Evolutionary conservation across 495 filamentous ascomycete genomes (phyloP).

Genomic region (Aspergillus carlsbadensis): DNA sequence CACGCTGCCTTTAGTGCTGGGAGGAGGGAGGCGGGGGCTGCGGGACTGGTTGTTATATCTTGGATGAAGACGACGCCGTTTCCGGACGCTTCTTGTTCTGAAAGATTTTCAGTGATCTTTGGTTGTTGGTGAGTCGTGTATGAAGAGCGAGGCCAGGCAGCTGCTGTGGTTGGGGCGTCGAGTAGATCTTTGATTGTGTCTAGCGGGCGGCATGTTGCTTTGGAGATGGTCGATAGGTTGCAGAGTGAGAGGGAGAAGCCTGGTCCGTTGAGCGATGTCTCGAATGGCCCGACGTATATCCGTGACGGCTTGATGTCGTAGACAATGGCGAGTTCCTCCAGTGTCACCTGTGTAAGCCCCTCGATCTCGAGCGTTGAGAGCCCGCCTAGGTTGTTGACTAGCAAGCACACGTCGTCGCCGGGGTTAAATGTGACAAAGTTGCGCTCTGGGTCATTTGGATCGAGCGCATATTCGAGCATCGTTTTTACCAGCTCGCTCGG

Average conservation of each 20-base stretch:
- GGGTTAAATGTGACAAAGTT: background rate
- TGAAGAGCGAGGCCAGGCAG: background rate
- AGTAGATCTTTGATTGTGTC: background rate
- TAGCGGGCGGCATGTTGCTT: background rate
- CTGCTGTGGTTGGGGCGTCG: background rate
- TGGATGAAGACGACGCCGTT: background rate
- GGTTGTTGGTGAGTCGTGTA: background rate
- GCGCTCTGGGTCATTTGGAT: background rate
- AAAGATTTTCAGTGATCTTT: no score
- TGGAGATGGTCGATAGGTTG: background rate
- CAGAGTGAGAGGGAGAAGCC: conserved; percentile 3
- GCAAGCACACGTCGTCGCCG: background rate
- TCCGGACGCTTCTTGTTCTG: background rate
- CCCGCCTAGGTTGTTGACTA: background rate
- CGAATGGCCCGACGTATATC: background rate
- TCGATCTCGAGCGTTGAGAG: background rate
- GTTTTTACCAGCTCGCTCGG: background rate
- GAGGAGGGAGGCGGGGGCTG: background rate
- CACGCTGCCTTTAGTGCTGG: background rate
- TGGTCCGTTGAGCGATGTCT: background rate
- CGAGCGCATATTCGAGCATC: background rate
- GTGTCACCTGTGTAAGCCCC: background rate
- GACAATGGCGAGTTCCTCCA: background rate
- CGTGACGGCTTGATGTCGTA: background rate
- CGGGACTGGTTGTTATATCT: no score